These are phyloP conservation scores for Ceratobasidium sp. DNA, from an alignment of 1,284 basidiomycete genomes.

Conservation along the genomic window DNA sequence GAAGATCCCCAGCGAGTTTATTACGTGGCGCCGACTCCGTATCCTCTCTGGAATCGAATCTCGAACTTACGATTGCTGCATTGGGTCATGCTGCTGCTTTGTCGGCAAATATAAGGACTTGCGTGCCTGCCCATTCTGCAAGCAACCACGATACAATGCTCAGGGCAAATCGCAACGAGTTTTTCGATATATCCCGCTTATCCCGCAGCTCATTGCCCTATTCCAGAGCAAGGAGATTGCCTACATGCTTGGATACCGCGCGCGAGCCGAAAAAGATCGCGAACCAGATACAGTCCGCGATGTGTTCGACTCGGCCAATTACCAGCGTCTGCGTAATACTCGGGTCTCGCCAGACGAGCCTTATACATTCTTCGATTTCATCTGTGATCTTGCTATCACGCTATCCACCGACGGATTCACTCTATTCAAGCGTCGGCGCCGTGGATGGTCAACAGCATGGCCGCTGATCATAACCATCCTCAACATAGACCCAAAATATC, in stretches of 20 bases:
- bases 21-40: slow-evolving; percentile 9
- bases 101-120: slow-evolving; percentile 55
- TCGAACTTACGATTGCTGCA: slow-evolving; percentile 57
- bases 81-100: slow-evolving; percentile 57
- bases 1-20: slow-evolving; percentile 13
- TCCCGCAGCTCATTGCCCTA: slow-evolving; percentile 58
- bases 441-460: slow-evolving; percentile 34
- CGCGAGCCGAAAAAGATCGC: not conserved
- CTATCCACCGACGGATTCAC: slow-evolving; percentile 45
- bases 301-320: slow-evolving; percentile 41
- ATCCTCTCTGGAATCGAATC: slow-evolving; percentile 9
- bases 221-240: slow-evolving; percentile 53
- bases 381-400: slow-evolving; percentile 41
- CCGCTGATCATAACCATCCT: slow-evolving; percentile 38
- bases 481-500: slow-evolving; percentile 43
- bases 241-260: slow-evolving; percentile 51
- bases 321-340: slow-evolving; percentile 13
- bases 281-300: slow-evolving; percentile 33
- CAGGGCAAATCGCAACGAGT: slow-evolving; percentile 50
- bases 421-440: slow-evolving; percentile 25
- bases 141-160: slow-evolving; percentile 53
- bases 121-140: slow-evolving; percentile 54
- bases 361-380: slow-evolving; percentile 7
- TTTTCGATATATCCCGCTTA: slow-evolving; percentile 58
- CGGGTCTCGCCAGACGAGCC: slow-evolving; percentile 38